Evolutionary conservation across 345 rosid species (phyloP).

Genomic region (Populus pruinosa): DNA sequence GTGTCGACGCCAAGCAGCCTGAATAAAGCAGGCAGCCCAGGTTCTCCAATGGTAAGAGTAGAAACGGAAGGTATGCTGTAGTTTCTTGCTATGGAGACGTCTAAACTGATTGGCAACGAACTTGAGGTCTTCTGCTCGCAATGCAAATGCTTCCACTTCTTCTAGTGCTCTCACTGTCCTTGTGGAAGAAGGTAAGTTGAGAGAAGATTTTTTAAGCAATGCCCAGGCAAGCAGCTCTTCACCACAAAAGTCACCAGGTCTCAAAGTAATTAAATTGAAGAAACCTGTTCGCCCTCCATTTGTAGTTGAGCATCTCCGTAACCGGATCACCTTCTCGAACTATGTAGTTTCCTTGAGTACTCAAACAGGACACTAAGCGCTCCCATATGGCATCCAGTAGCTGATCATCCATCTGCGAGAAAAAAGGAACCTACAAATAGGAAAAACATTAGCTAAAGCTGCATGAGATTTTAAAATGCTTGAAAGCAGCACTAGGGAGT

Average conservation of each 20-base stretch:
- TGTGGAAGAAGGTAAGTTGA: slow-evolving; percentile 80
- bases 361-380: slow-evolving; percentile 72
- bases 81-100: slow-evolving; percentile 88
- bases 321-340: slow-evolving; percentile 96
- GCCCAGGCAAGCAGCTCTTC: slow-evolving; percentile 98
- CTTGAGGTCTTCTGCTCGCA: slow-evolving; percentile 84
- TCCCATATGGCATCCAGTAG: slow-evolving; percentile 95
- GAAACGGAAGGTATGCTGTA: slow-evolving; percentile 85
- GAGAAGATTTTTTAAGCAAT: slow-evolving; percentile 68
- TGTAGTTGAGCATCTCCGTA: slow-evolving; percentile 85
- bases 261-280: slow-evolving; percentile 72
- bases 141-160: slow-evolving; percentile 95
- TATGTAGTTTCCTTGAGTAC: slow-evolving; percentile 72
- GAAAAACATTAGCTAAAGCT: background rate
- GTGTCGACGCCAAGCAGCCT: slow-evolving; percentile 84
- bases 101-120: slow-evolving; percentile 91
- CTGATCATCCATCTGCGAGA: slow-evolving; percentile 96
- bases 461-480: background rate
- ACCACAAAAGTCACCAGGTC: slow-evolving; percentile 92
- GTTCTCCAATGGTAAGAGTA: slow-evolving; percentile 96
- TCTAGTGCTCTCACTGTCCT: slow-evolving; percentile 80
- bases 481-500: background rate
- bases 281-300: slow-evolving; percentile 94
- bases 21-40: slow-evolving; percentile 93
- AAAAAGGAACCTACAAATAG: slow-evolving; percentile 70